Evolutionary conservation across 2,329 filamentous ascomycete genomes (phyloP), one percentile per base, ranked within the genome.

Genomic region (Ceratocystiopsis sp.): DNA sequence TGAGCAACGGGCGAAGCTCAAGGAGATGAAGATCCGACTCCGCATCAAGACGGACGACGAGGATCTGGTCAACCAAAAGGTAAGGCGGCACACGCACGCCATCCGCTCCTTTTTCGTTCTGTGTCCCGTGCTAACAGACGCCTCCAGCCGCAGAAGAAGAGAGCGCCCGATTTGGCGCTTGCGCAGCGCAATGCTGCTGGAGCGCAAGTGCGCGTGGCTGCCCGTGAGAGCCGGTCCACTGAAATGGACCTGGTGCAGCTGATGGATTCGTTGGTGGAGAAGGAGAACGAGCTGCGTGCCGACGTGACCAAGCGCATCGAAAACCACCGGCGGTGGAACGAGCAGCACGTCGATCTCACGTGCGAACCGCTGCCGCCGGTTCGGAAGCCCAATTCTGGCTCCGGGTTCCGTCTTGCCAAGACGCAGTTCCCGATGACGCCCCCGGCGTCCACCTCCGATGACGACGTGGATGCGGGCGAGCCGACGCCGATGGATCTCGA

Each of bases 11-110:
- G 71, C 73, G 47, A 75, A 77, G 56, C 73, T 96, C 52, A 93
- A 93, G 67, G 78, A 89, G 51, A 78, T 82, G 61, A 96, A 96
- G 69, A 69, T 84, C 56, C 82, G 82, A 55, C 73, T 95, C 50
- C 78, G 80, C 53, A 89, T 96, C 67, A 93, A 91, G 64, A 79
- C 77, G 52, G 84, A 93, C 55, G 91, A 96, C 55, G 89, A 96
- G 54, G 86, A 95, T 58, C 73, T 94, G 55, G 79, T 94, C 65
- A 93, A 93, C 64, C 84, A 91, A 60, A 93, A 91, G 75, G 84
- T 89, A 68, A 60, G 72, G 21, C 3, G 12, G 10, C 33, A 16
- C 12, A 6, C 35, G 17, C 42, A 34, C 16, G 40, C 35, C n/a
- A 40, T 41, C 37, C 46, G 50, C 53, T 53, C 57, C 60, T 16